Conservation (phyloP, 177 flowering plant genomes). For the Vitis hybrid region DNA sequence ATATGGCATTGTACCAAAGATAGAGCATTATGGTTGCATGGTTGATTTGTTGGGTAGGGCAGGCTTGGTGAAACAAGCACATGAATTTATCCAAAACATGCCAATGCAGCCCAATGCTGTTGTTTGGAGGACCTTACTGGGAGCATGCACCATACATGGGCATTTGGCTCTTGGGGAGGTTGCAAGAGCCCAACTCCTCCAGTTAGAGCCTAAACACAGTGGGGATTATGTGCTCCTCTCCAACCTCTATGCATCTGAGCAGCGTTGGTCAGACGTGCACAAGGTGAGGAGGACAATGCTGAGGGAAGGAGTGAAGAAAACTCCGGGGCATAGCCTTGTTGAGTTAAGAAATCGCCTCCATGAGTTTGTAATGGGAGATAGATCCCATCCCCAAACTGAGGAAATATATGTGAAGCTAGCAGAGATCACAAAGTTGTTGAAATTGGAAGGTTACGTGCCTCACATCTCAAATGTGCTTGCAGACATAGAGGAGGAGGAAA, state of each 20-base stretch:
- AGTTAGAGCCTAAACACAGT: constrained; percentile 63
- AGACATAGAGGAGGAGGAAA: constrained; percentile 83
- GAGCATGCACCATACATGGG: constrained; percentile 63
- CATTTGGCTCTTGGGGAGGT: constrained; percentile 54
- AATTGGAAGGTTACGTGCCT: constrained; percentile 64
- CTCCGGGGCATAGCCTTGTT: constrained; percentile 74
- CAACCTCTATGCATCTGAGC: constrained; percentile 72
- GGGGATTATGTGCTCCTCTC: constrained; percentile 88
- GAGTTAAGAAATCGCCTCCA: constrained; percentile 61
- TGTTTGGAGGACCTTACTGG: constrained; percentile 76
- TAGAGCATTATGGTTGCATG: constrained; percentile 86
- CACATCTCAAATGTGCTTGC: constrained; percentile 55
- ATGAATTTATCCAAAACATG: constrained; percentile 58
- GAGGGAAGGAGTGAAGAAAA: constrained; percentile 59
- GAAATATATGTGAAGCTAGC: constrained; percentile 52
- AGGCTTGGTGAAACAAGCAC: constrained; percentile 61
- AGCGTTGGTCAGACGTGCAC: constrained; percentile 71
- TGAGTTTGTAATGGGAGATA: constrained; percentile 75
- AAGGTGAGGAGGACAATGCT: constrained; percentile 56
- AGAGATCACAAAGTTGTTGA: constrained; percentile 55
- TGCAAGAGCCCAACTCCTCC: constrained; percentile 44
- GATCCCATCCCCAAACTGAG: constrained; percentile 48
- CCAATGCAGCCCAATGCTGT: constrained; percentile 72
- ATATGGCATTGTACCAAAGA: constrained; percentile 53
- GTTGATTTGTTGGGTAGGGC: constrained; percentile 82